Evolutionary conservation across 805 yeast genomes (phyloP), one percentile per base, ranked within the genome.

Genomic region (Cyberlindnera euphorbiae): DNA sequence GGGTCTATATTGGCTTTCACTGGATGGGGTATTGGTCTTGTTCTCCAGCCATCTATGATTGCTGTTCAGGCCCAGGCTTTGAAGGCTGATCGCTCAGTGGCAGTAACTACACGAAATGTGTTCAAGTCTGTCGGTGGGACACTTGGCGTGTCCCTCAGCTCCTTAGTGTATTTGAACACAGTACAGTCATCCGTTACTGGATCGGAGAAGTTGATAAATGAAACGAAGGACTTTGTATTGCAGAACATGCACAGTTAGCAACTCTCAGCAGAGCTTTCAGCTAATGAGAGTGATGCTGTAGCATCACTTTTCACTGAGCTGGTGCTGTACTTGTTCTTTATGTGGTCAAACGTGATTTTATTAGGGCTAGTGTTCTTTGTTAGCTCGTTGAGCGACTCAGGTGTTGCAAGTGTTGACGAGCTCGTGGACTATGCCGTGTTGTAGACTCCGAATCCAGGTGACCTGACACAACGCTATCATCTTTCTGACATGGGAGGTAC

Each of bases 91-190:
- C 52, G 82, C 28, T 76, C 82, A 0, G 77, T 75, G 10, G 75
- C 75, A 2, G 73, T 76, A 5, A 64, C 79, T 2, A 62, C 77
- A 2, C 62, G 83, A 50, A 77, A 75, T 45, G 74, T 76, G 15
- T 49, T 73, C 35, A 58, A 81, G 32, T 65, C 79, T 0, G 66
- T 77, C 41, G 83, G 83, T 5, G 79, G 79, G 13, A 68, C 82
- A 0, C 58, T 76, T 16, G 82, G 83, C 0, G 60, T 75, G 21
- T 78, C 82, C 1, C 54, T 71, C 4, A 32, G 43, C 14, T 42
- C 46, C 0, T 36, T 48, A 38, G 30, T 42, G 4, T 48, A 44
- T 24, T 21, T 29, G 21, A 38, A 36, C n/a, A 4, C 30, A 4
- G 23, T 36, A 4, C 40, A 36, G 16, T 27, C 35, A 2, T 23